Percentiles rank a stretch among this genome's conserved stretches.
Evolutionary conservation across 306 rosid species (phyloP).

Genomic region (Morella rubra): DNA sequence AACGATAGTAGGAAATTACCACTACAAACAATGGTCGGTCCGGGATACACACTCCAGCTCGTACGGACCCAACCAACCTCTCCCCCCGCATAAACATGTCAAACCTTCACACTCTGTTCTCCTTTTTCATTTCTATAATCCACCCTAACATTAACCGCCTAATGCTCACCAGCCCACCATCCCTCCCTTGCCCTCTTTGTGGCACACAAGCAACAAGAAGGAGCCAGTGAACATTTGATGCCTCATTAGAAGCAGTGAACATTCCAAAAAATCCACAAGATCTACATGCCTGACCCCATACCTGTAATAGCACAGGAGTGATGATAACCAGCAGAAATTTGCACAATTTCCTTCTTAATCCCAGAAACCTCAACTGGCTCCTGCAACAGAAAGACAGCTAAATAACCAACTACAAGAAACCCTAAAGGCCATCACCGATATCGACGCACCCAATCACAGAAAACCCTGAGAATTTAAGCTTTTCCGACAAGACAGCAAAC

Average conservation of each 20-base stretch:
- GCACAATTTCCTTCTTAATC: constrained; percentile 59
- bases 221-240: background rate
- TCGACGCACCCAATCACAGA: background rate
- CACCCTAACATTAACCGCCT: too few species aligned
- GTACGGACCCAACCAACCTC: too few species aligned
- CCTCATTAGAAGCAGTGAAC: background rate
- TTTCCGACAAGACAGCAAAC: background rate
- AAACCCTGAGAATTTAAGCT: background rate
- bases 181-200: too few species aligned
- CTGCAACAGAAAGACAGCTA: constrained; percentile 40
- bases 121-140: too few species aligned
- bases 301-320: constrained; percentile 92
- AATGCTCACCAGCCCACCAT: too few species aligned
- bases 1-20: too few species aligned
- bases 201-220: background rate
- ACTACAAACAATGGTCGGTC: too few species aligned
- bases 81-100: too few species aligned
- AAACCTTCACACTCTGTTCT: too few species aligned
- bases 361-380: constrained; percentile 68
- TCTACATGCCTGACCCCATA: constrained; percentile 28
- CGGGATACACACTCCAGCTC: too few species aligned
- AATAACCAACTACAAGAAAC: constrained; percentile 15
- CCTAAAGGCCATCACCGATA: background rate
- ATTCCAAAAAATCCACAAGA: background rate
- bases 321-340: constrained; percentile 79